Base-by-base conservation (phyloP, 345 rosid genomes). In the Ricinus communis region DNA sequence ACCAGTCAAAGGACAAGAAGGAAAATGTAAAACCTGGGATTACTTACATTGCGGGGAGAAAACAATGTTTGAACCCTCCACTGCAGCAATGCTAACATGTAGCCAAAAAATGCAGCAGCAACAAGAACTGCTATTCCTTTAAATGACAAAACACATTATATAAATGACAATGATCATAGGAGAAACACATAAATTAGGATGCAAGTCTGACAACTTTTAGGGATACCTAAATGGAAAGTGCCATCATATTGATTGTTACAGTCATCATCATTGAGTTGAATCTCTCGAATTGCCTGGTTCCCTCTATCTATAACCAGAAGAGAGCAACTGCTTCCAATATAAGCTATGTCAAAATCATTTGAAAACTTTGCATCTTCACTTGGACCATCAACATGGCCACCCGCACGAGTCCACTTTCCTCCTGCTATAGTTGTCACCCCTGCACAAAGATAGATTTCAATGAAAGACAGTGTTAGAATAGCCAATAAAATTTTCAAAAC, bases 341-440 rank as follows among this genome's bases (percentile, higher is more conserved):
- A 95, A 46, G 88, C 84, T 68, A 90, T 65, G 76, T 95, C 99
- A 74, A 92, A 92, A 72, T 95, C 96, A 71, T 87, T 81, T 0
- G 99, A 95, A 76, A 92, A 89, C 71, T 85, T 95, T 0, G 93
- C 96, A 53, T 90, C 93, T 80, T 87, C 91, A 40, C 93, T 87
- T 5, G 91, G 90, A 70, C 93, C 93, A 36, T 90, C 96, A 5
- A 88, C 83, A 69, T 87, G 96, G 22, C 90, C 96, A 62, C 83
- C 80, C 72, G 90, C 80, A 49, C 90, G 81, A 61, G 84, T 74
- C 80, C 92, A 78, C 83, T 91, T 88, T 28, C 99, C 96, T 8
- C 90, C 93, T 4, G 96, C 97, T 63, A 95, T 95, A 36, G 98
- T 95, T 41, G 98, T 83, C 38, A 95, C 89, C 36, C 97, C 99